phyloP scores from a whole-genome alignment of 1,284 basidiomycete genomes.

The Fomes fomentarius region DNA sequence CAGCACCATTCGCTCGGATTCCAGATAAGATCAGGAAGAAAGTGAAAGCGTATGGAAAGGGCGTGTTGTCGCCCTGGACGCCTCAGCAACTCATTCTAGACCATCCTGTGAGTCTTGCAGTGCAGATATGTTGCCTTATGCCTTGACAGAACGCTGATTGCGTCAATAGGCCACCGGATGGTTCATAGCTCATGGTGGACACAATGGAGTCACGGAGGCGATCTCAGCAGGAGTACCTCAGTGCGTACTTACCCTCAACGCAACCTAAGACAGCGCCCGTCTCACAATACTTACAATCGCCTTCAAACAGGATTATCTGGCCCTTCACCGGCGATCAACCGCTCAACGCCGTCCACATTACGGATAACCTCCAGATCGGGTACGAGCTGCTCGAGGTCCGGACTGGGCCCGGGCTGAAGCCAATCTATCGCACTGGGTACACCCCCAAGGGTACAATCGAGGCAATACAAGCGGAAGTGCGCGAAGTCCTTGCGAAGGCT shows the following conservation, averaged over 20 bases:
- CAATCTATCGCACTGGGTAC: constrained; percentile 19
- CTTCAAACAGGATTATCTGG: constrained; percentile 32
- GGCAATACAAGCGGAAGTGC: constrained; percentile 19
- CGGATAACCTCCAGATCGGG: constrained; percentile 25
- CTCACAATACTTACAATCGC: too few species aligned
- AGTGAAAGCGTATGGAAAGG: constrained; percentile 16
- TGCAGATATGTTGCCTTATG: not conserved
- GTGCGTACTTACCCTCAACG: too few species aligned
- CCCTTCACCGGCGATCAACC: constrained; percentile 31
- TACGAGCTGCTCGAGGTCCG: constrained; percentile 35
- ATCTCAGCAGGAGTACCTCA: constrained; percentile 23
- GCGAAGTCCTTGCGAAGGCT: constrained; percentile 20
- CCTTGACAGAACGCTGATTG: too few species aligned
- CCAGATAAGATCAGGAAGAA: constrained; percentile 19
- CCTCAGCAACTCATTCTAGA: constrained; percentile 27
- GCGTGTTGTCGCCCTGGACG: constrained; percentile 21
- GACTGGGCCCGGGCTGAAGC: constrained; percentile 25
- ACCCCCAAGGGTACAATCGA: constrained; percentile 17
- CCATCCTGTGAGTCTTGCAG: constrained; percentile 23
- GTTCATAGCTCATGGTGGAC: constrained; percentile 29
- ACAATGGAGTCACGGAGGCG: constrained; percentile 26
- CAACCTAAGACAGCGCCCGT: too few species aligned
- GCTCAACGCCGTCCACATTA: constrained; percentile 25
- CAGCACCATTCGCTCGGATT: constrained; percentile 12
- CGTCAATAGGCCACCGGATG: constrained; percentile 24